phyloP scores from a whole-genome alignment of 106 monocot genomes.

The Platanthera zijinensis region DNA sequence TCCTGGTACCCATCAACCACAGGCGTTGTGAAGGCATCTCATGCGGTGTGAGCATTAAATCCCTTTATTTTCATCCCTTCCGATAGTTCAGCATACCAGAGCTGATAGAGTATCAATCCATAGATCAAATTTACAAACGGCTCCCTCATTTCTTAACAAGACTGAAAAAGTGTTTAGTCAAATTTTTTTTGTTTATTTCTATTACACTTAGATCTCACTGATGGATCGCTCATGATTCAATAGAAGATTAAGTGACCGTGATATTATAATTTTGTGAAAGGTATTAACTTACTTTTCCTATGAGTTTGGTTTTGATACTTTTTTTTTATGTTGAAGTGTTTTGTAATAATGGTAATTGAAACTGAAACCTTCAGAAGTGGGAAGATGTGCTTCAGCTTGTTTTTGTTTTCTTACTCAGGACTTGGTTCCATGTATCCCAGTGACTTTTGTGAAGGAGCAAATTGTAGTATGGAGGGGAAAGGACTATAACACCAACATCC shows the following conservation, averaged over 20 bases:
- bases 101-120: conserved; percentile 59
- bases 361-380: too few species aligned
- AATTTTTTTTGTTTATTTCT: not conserved
- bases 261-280: too few species aligned
- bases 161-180: conserved; percentile 22
- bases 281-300: too few species aligned
- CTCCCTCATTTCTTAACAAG: conserved; percentile 36
- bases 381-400: not conserved
- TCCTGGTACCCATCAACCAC: conserved; percentile 16
- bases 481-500: conserved; percentile 11
- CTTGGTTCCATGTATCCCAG: conserved; percentile 76
- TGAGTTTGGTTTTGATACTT: too few species aligned
- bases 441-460: conserved; percentile 92
- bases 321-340: too few species aligned
- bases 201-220: too few species aligned
- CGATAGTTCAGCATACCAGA: conserved; percentile 62
- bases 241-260: too few species aligned
- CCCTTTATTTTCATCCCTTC: conserved; percentile 44
- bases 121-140: conserved; percentile 52
- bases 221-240: too few species aligned
- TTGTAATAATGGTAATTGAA: too few species aligned
- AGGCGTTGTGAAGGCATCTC: conserved; percentile 3
- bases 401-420: conserved; percentile 42
- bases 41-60: conserved; percentile 14
- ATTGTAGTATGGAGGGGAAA: conserved; percentile 88